Conservation (phyloP, 2,329 filamentous ascomycete species). For the Monosporascus sp. region DNA sequence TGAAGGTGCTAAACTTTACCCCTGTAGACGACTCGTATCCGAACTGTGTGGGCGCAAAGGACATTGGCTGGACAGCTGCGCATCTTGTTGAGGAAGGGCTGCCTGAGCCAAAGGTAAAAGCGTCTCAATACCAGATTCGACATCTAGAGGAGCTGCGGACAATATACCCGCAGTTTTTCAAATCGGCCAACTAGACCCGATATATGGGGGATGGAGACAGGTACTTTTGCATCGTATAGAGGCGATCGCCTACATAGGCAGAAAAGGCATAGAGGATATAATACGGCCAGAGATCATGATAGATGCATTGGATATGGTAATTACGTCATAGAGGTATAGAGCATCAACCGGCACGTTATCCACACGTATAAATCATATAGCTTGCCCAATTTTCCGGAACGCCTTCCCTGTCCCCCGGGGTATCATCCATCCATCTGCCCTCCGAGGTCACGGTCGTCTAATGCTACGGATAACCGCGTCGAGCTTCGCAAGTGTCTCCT, state of each 20-base stretch:
- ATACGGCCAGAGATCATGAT: no score
- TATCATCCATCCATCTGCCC: conserved; percentile 14
- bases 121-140: conserved; percentile 70
- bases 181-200: conserved; percentile 30
- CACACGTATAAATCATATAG: neutral
- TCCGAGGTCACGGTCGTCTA: conserved; percentile 45
- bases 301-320: no score
- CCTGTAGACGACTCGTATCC: conserved; percentile 74
- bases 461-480: conserved; percentile 58
- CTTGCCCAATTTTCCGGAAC: conserved; percentile 8
- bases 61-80: conserved; percentile 78
- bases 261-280: neutral
- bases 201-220: neutral
- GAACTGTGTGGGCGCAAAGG: conserved; percentile 73
- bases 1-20: conserved; percentile 1
- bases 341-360: no score
- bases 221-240: conserved; percentile 1
- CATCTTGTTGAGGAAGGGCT: conserved; percentile 80
- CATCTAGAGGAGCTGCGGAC: conserved; percentile 69
- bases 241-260: neutral
- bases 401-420: conserved; percentile 14
- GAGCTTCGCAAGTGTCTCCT: conserved; percentile 54
- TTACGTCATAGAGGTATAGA: no score
- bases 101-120: conserved; percentile 55
- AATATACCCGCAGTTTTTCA: conserved; percentile 84